Percentiles rank a stretch among this genome's conserved stretches.
These are phyloP conservation scores for Calycina herbarum DNA, from an alignment of 2,329 filamentous ascomycete species.

Conservation along the genomic window DNA sequence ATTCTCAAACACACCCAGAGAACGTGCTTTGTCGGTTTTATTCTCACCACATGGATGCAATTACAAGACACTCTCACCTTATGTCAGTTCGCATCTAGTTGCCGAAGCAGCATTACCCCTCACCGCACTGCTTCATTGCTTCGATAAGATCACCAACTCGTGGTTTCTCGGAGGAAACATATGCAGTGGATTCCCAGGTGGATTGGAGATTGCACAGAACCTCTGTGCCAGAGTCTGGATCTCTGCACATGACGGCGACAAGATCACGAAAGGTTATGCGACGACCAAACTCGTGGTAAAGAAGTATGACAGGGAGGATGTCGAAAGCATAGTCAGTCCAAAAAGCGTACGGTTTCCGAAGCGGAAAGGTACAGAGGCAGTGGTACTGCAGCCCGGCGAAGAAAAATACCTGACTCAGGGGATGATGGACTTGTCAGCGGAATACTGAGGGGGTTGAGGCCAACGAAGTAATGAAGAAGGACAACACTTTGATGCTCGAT, in stretches of 20 bases:
- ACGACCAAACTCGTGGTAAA: slow-evolving; percentile 51
- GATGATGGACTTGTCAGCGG: slow-evolving; percentile 18
- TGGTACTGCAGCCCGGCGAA: slow-evolving; percentile 46
- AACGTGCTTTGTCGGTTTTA: slow-evolving; percentile 56
- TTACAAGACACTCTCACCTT: slow-evolving; percentile 53
- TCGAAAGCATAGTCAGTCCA: slow-evolving; percentile 41
- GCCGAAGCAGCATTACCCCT: slow-evolving; percentile 58
- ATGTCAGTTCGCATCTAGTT: slow-evolving; percentile 57
- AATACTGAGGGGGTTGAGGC: not conserved
- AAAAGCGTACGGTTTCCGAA: slow-evolving; percentile 28
- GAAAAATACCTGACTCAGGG: slow-evolving; percentile 42
- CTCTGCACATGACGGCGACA: slow-evolving; percentile 60
- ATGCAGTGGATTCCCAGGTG: slow-evolving; percentile 56
- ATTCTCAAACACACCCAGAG: slow-evolving; percentile 38
- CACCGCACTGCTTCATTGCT: slow-evolving; percentile 64
- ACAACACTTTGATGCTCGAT: not conserved
- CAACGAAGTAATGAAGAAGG: not conserved
- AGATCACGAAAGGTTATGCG: slow-evolving; percentile 53
- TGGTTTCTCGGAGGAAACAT: slow-evolving; percentile 63
- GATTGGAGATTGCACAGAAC: slow-evolving; percentile 54
- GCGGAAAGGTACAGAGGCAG: slow-evolving; percentile 41
- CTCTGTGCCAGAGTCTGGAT: slow-evolving; percentile 60
- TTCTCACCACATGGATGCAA: slow-evolving; percentile 65
- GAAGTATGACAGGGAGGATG: slow-evolving; percentile 47
- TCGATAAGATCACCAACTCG: slow-evolving; percentile 58